phyloP scores from a whole-genome alignment of 768 basidiomycete genomes.

The Hygrophorus pudorinus region DNA sequence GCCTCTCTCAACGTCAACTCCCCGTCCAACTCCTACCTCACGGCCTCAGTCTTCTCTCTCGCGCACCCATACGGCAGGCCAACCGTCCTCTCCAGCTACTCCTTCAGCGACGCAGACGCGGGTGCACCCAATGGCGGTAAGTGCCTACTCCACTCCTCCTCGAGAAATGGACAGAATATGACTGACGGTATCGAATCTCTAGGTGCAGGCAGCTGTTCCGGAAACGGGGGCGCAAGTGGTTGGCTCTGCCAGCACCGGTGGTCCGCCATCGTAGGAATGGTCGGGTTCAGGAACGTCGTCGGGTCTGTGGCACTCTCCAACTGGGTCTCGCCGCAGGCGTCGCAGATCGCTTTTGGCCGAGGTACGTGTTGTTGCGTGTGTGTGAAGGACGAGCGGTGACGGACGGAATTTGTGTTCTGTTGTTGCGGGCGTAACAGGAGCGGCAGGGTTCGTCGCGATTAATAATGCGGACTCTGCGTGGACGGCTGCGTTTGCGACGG shows the following conservation, averaged over 20 bases:
- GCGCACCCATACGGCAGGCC: conserved; percentile 62
- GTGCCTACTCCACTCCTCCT: background rate
- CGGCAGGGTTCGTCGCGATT: conserved; percentile 53
- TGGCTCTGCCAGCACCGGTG: conserved; percentile 64
- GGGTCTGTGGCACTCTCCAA: conserved; percentile 39
- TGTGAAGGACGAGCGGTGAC: no score
- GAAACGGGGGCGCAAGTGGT: conserved; percentile 40
- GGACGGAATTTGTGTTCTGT: background rate
- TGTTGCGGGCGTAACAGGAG: conserved; percentile 22
- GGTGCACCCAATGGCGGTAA: conserved; percentile 53
- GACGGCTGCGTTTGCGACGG: conserved; percentile 46
- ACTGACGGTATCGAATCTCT: background rate
- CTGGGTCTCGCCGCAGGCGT: conserved; percentile 47
- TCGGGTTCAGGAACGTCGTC: conserved; percentile 53
- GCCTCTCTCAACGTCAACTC: conserved; percentile 48
- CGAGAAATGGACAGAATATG: background rate
- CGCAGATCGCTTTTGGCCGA: conserved; percentile 60
- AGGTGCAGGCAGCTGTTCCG: conserved; percentile 42
- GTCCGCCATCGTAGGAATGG: conserved; percentile 48
- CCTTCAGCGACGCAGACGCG: conserved; percentile 35
- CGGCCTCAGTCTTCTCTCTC: conserved; percentile 53
- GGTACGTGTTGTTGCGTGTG: conserved; percentile 31
- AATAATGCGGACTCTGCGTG: conserved; percentile 53
- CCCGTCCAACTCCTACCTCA: conserved; percentile 53
- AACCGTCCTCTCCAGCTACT: conserved; percentile 51